Conservation (phyloP, 345 rosid species). For the Pelargonium nanum region DNA sequence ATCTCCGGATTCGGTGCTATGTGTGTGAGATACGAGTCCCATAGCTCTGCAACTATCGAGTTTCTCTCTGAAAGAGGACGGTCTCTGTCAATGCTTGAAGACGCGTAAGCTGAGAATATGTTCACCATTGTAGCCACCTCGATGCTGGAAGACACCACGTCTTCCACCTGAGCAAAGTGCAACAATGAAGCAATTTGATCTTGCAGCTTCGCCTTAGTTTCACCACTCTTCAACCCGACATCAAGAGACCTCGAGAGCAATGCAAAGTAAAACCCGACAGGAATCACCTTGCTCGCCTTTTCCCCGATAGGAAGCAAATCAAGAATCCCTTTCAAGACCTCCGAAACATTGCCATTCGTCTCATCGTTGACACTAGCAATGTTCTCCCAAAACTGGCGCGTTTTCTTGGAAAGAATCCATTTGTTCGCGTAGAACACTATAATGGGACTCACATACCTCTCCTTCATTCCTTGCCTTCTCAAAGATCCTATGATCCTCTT, state of each 20-base stretch:
- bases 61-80: conserved; percentile 28
- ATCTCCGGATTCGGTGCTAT: conserved; percentile 37
- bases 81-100: conserved; percentile 19
- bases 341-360: conserved; percentile 15
- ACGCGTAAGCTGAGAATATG: conserved; percentile 39
- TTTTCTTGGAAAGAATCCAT: conserved; percentile 37
- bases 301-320: conserved; percentile 46
- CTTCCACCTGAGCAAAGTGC: conserved; percentile 39
- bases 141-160: conserved; percentile 33
- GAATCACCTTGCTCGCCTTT: conserved; percentile 39
- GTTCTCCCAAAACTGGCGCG: conserved; percentile 32
- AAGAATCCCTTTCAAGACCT: conserved; percentile 39
- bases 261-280: conserved; percentile 64
- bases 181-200: conserved; percentile 47
- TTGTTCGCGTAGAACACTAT: conserved; percentile 52
- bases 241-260: conserved; percentile 42
- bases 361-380: conserved; percentile 15
- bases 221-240: conserved; percentile 23
- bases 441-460: conserved; percentile 55
- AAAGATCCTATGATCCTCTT: conserved; percentile 56
- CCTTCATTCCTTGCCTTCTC: conserved; percentile 84
- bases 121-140: conserved; percentile 49
- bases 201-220: conserved; percentile 33
- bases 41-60: conserved; percentile 41
- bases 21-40: conserved; percentile 51